A percentile compares a stretch with the other conserved stretches of the same genome.
Evolutionary conservation across 1,284 basidiomycete genomes (phyloP).

Genomic region (Mixia osmundae): DNA sequence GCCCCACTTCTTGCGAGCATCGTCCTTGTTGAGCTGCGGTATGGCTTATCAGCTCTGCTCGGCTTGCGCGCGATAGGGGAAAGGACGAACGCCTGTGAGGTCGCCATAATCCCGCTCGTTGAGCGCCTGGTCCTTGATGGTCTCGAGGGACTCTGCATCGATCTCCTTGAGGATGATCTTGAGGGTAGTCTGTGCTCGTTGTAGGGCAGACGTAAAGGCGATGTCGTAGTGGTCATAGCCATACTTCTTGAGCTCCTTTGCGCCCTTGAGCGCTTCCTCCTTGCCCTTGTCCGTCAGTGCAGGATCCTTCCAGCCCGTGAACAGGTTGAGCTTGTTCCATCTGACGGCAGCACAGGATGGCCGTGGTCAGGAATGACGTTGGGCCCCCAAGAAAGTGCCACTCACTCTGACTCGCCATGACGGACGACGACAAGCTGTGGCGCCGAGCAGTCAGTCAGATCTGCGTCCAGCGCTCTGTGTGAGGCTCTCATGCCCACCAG

Average conservation of each 20-base stretch:
- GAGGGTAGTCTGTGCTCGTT: conserved; percentile 25
- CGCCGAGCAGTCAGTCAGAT: background rate
- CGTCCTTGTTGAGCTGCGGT: conserved; percentile 12
- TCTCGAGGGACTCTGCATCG: conserved; percentile 21
- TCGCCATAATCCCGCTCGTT: conserved; percentile 21
- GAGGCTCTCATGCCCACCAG: no score
- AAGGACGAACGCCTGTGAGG: conserved; percentile 8
- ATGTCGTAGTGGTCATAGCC: conserved; percentile 20
- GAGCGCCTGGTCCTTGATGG: conserved; percentile 23
- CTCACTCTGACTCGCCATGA: conserved; percentile 12
- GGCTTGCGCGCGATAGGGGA: no score
- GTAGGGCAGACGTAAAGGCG: conserved; percentile 25
- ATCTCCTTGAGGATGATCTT: conserved; percentile 24
- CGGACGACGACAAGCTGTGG: conserved; percentile 10
- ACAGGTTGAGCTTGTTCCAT: conserved; percentile 8
- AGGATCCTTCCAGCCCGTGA: conserved; percentile 11
- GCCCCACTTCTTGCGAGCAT: conserved; percentile 24
- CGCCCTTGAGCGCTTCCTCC: conserved; percentile 16
- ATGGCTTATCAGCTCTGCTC: no score
- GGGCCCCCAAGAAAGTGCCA: background rate
- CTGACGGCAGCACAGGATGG: background rate
- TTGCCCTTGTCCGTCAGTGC: background rate
- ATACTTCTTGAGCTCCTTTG: conserved; percentile 17
- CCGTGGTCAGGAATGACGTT: background rate
- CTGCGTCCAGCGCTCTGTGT: no score